Percentiles rank a stretch among this genome's conserved stretches.
These are phyloP conservation scores for Anthracocystis walkeri DNA, from an alignment of 1,284 basidiomycete species.

Conservation along the genomic window DNA sequence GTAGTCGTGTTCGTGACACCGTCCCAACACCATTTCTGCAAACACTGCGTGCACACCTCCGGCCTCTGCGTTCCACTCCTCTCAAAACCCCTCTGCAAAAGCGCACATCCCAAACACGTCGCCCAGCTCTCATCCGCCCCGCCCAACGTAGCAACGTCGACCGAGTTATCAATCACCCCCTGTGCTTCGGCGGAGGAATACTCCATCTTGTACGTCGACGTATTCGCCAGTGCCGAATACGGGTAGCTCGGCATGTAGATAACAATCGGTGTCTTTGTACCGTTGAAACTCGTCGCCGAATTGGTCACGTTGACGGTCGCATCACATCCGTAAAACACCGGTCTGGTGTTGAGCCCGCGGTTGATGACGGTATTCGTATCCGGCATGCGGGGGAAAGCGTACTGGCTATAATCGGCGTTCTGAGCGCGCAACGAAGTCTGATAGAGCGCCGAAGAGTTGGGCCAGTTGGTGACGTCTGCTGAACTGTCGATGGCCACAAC, in stretches of 20 bases:
- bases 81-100: constrained; percentile 61
- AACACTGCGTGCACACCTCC: constrained; percentile 54
- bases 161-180: constrained; percentile 61
- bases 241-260: constrained; percentile 73
- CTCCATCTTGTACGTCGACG: constrained; percentile 67
- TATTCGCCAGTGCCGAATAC: constrained; percentile 67
- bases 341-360: constrained; percentile 77
- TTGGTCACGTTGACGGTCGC: constrained; percentile 68
- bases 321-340: constrained; percentile 81
- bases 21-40: constrained; percentile 66
- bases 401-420: constrained; percentile 43
- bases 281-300: constrained; percentile 55
- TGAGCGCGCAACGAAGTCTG: constrained; percentile 64
- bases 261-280: constrained; percentile 69
- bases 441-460: constrained; percentile 74
- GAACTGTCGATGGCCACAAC: constrained; percentile 79
- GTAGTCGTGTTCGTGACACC: constrained; percentile 55
- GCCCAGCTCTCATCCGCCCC: constrained; percentile 55
- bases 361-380: constrained; percentile 74
- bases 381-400: constrained; percentile 72
- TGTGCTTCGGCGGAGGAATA: constrained; percentile 65
- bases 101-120: constrained; percentile 62
- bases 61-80: constrained; percentile 45
- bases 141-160: constrained; percentile 62
- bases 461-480: constrained; percentile 75